Base-by-base conservation (phyloP, 2,329 filamentous ascomycete species). In the Colletotrichum acutatum region DNA sequence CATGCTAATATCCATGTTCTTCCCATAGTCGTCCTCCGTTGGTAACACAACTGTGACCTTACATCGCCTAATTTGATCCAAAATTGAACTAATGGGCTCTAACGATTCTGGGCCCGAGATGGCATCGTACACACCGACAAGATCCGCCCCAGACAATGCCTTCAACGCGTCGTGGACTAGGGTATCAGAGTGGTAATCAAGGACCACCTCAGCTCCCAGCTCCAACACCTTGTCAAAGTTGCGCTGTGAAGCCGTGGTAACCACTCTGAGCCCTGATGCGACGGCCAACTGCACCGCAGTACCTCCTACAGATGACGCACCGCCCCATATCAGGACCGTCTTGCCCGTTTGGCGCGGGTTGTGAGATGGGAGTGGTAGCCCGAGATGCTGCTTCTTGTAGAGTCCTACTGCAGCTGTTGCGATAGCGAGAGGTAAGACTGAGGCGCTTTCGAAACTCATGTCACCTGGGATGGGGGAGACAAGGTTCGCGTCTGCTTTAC, bases 231-330 rank as follows among this genome's bases (percentile, higher is more conserved):
- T 81, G 0, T 82, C 82, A 22, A 84, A 82, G 75, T 88, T 88
- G 49, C 77, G 80, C 12, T 79, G 74, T 0, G 83, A 85, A 1
- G 82, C 81, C 0, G 85, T 86, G 1, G 84, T 78, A 53, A 87
- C 75, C 5, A 88, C 85, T 19, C 83, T 78, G 67, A 84, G 85
- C 0, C 86, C 86, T 0, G 84, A 82, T 0, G 82, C 82, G 1
- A 79, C 78, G 2, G 83, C 82, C 1, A 88, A 78, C 72, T 88
- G 87, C 11, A 88, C 82, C 0, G 83, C 84, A 37, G 82, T 83
- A 46, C 82, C 82, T 2, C 87, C 86, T 0, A 86, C 84, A 8
- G 80, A 82, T 0, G 84, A 84, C 3, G 85, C 83, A 0, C 87
- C 88, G n/a, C 87, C 88, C 85, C 86, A 89, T 42, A 82, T 71